A percentile compares a stretch with the other conserved stretches of the same genome.
phyloP scores from a whole-genome alignment of 73 alveolate genomes.

The Durusdinium trenchii region DNA sequence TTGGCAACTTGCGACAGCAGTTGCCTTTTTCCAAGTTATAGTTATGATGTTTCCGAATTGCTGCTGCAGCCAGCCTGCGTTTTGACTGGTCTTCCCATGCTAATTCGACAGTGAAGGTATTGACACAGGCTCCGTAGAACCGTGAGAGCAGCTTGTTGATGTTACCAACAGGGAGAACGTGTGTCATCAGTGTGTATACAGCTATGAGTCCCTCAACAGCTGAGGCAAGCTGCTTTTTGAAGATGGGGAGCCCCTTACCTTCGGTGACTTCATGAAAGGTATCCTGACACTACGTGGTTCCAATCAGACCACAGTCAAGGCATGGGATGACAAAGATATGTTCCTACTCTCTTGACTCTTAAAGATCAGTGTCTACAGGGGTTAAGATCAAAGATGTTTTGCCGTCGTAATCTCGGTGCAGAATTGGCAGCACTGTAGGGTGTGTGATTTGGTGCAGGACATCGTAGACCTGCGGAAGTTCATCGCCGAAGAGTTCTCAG shows the following conservation, averaged over 20 bases:
- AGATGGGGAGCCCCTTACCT: constrained; percentile 86
- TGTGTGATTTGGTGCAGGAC: too few species aligned
- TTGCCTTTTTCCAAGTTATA: too few species aligned
- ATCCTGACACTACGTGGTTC: constrained; percentile 86
- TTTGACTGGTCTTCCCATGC: too few species aligned
- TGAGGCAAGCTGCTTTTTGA: constrained; percentile 76
- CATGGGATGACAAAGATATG: neutral
- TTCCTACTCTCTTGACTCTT: neutral
- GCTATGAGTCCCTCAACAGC: neutral
- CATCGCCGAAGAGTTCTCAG: constrained; percentile 82
- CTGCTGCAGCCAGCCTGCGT: too few species aligned
- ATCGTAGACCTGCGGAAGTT: constrained; percentile 87
- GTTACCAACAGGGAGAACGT: too few species aligned
- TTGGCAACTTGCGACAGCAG: too few species aligned
- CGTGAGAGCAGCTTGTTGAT: too few species aligned
- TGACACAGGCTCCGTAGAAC: too few species aligned
- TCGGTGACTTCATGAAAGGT: constrained; percentile 82
- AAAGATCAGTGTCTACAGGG: too few species aligned
- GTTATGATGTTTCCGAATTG: too few species aligned
- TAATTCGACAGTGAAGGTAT: too few species aligned
- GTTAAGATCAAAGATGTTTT: neutral
- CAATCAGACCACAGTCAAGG: constrained; percentile 91
- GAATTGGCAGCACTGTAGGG: too few species aligned
- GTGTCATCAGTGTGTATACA: neutral
- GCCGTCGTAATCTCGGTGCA: neutral